Base-by-base conservation (phyloP, 495 filamentous ascomycete genomes). In the Aspergillus wentii region DNA sequence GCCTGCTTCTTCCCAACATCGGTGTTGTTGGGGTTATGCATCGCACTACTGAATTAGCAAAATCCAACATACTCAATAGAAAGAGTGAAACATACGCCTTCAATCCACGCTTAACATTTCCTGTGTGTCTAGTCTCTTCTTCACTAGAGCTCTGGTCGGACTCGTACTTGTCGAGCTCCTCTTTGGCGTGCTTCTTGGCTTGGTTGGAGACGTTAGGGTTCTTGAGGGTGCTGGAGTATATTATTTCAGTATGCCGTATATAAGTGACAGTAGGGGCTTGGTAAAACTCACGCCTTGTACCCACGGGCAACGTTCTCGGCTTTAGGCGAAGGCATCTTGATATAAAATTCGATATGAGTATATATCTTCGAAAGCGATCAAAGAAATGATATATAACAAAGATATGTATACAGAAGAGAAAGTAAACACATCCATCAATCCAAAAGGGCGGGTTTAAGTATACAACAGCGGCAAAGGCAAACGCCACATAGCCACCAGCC, bases 21-120 rank as follows among this genome's bases (percentile, higher is more conserved):
- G 10, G 41, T 43, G 4, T 22, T 19, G 17, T 43, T 43, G 17
- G 41, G 41, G 15, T 43, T 43, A 43, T 38, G 23, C 2, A 22
- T 25, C 6, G 41, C 41, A 9, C 41, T 43, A 20, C 11, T n/a
- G 22, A 25, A 29, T 33, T 21, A 33, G 31, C 31, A n/a, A n/a
- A n/a, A n/a, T n/a, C n/a, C n/a, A n/a, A n/a, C n/a, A n/a, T n/a
- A n/a, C n/a, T n/a, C n/a, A n/a, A n/a, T n/a, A n/a, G n/a, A n/a
- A n/a, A n/a, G n/a, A n/a, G n/a, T n/a, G n/a, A 17, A 3, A 33
- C 33, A n/a, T 25, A 36, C 33, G 33, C 33, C 23, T 36, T 36
- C 3, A 36, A 14, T 8, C 33, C 33, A 13, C 33, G 3, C n/a
- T 4, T 15, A 13, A 36, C 33, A 23, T 36, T 36, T 10, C 10